Percentiles rank a stretch among this genome's conserved stretches.
phyloP scores from a whole-genome alignment of 2,329 filamentous ascomycete genomes.

The Fusarium marasasianum region DNA sequence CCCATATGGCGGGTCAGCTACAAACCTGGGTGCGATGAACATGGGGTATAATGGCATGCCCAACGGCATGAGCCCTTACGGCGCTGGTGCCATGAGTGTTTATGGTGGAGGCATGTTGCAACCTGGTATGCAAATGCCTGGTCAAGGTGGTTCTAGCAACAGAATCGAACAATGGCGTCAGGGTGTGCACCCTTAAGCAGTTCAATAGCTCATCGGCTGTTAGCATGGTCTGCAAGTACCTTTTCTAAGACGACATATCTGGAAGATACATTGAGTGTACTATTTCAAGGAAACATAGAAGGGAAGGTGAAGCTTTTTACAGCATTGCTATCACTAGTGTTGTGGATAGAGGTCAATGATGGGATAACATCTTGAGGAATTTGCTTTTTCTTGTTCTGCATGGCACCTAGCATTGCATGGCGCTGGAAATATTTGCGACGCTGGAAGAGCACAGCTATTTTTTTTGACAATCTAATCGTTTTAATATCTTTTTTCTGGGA shows the following conservation, averaged over 20 bases:
- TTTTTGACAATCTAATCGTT: conserved; percentile 15
- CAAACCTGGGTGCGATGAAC: conserved; percentile 30
- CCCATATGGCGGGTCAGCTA: conserved; percentile 41
- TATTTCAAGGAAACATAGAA: conserved; percentile 16
- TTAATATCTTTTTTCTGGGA: conserved; percentile 11
- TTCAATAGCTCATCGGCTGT: background rate
- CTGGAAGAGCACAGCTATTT: conserved; percentile 24
- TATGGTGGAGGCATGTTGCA: conserved; percentile 46
- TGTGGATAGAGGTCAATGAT: conserved; percentile 26
- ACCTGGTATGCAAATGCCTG: conserved; percentile 43
- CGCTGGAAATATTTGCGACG: conserved; percentile 31
- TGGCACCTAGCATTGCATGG: conserved; percentile 41
- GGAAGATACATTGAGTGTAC: conserved; percentile 5
- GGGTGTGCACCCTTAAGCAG: conserved; percentile 49
- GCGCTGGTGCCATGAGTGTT: conserved; percentile 34
- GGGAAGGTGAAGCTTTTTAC: background rate
- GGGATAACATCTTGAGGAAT: background rate
- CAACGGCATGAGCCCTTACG: conserved; percentile 32
- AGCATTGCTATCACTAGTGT: conserved; percentile 12
- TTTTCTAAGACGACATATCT: background rate
- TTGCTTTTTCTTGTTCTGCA: conserved; percentile 27
- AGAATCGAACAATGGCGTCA: conserved; percentile 56
- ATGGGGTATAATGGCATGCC: conserved; percentile 39
- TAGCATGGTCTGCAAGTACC: background rate
- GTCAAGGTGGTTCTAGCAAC: conserved; percentile 45